Conservation (phyloP, 768 basidiomycete genomes). For the Tricholoma furcatifolium region DNA sequence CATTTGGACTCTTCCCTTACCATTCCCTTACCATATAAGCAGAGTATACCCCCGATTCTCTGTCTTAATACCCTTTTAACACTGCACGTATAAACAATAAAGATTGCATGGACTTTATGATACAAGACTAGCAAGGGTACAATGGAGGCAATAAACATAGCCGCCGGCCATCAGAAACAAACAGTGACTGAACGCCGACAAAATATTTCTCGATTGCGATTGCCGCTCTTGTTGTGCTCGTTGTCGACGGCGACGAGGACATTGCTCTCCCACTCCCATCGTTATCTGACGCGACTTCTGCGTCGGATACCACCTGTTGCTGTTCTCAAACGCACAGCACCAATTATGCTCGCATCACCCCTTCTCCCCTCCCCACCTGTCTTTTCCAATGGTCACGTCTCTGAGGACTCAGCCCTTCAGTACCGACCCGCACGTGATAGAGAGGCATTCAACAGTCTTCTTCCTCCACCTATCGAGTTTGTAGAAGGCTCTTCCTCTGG, state of each 20-base stretch:
- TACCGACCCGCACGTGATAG: conserved; percentile 69
- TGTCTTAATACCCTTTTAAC: conserved; percentile 1
- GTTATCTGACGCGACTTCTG: conserved; percentile 8
- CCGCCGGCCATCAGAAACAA: conserved; percentile 16
- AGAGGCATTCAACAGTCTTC: conserved; percentile 74
- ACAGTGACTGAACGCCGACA: conserved; percentile 9
- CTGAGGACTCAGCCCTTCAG: conserved; percentile 49
- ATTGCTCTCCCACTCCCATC: conserved; percentile 5
- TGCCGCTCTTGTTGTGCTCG: background rate
- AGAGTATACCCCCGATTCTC: conserved; percentile 1
- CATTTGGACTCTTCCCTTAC: background rate
- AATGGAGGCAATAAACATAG: conserved; percentile 2
- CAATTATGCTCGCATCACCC: conserved; percentile 67
- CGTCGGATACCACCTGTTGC: background rate
- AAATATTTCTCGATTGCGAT: conserved; percentile 11
- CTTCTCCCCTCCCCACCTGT: conserved; percentile 49
- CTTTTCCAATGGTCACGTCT: conserved; percentile 47
- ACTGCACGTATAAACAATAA: background rate
- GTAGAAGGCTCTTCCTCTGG: conserved; percentile 84
- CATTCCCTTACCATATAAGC: background rate
- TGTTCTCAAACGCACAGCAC: background rate
- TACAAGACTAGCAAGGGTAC: background rate
- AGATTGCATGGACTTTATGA: background rate
- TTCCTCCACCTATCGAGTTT: conserved; percentile 81
- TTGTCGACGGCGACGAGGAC: background rate